These are phyloP conservation scores for Lagenidium sp. DNA, from an alignment of 352 stramenopile genomes.

Conservation along the genomic window DNA sequence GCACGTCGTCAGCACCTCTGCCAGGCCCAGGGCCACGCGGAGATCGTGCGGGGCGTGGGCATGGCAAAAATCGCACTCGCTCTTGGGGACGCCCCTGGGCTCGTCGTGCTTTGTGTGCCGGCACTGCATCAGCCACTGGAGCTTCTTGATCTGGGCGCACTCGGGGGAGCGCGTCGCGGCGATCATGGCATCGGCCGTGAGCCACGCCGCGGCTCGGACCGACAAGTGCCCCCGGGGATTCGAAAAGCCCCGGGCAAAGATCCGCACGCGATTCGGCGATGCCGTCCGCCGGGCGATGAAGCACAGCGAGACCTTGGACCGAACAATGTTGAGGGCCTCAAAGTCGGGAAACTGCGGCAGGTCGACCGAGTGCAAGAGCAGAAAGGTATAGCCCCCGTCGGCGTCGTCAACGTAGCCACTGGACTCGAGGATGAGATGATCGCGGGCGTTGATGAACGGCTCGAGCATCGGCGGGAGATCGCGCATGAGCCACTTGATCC, in stretches of 20 bases:
- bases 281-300: conserved; percentile 29
- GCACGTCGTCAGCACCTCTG: conserved; percentile 15
- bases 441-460: conserved; percentile 30
- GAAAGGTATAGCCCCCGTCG: conserved; percentile 32
- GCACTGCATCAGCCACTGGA: conserved; percentile 25
- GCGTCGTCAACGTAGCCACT: conserved; percentile 24
- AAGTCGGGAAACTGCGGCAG: conserved; percentile 27
- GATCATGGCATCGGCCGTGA: conserved; percentile 35
- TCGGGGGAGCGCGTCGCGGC: conserved; percentile 25
- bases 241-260: conserved; percentile 40
- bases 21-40: background rate
- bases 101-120: background rate
- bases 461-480: conserved; percentile 26
- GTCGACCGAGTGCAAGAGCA: conserved; percentile 41
- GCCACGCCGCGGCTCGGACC: conserved; percentile 22
- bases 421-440: conserved; percentile 40
- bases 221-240: conserved; percentile 37
- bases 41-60: background rate
- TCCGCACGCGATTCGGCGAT: conserved; percentile 14
- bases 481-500: conserved; percentile 51
- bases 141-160: conserved; percentile 50
- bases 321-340: conserved; percentile 27
- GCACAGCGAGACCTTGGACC: conserved; percentile 35
- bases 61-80: no score
- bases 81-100: no score